Evolutionary conservation across 192 early-diverging fungal species (phyloP).

Genomic region (Entomortierella parvispora): DNA sequence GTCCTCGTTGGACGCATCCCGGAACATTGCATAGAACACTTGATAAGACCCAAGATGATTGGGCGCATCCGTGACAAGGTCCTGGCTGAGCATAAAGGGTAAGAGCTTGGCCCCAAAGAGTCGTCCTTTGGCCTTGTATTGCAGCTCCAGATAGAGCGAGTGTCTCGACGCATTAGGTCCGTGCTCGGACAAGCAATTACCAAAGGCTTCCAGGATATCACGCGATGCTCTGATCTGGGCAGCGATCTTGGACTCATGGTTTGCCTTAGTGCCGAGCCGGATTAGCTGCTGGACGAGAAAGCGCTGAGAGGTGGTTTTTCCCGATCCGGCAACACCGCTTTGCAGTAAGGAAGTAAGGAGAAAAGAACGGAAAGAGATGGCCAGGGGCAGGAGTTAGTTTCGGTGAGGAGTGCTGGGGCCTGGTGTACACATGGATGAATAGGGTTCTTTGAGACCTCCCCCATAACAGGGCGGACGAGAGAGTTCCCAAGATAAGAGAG

Average conservation of each 20-base stretch:
- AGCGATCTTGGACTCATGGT: slow-evolving; percentile 79
- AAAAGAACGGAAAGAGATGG: background rate
- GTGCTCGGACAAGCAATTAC: slow-evolving; percentile 68
- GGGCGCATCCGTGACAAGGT: slow-evolving; percentile 68
- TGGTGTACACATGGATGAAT: no score
- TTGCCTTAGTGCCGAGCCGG: slow-evolving; percentile 72
- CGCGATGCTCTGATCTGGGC: slow-evolving; percentile 75
- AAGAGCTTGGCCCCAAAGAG: slow-evolving; percentile 85
- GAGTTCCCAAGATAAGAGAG: no score
- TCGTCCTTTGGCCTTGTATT: slow-evolving; percentile 85
- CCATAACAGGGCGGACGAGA: no score
- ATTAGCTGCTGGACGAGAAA: slow-evolving; percentile 81
- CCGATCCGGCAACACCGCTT: slow-evolving; percentile 88
- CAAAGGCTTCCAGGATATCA: slow-evolving; percentile 85
- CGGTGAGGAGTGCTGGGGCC: no score
- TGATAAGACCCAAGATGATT: slow-evolving; percentile 71
- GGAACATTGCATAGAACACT: slow-evolving; percentile 88
- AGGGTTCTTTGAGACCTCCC: no score
- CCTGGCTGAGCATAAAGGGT: slow-evolving; percentile 73
- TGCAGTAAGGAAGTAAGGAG: background rate
- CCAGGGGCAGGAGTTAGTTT: background rate
- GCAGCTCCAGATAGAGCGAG: slow-evolving; percentile 87
- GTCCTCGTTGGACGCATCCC: slow-evolving; percentile 74
- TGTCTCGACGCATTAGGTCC: slow-evolving; percentile 77
- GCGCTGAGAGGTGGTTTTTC: slow-evolving; percentile 82